These are phyloP conservation scores for Chloris gayana DNA, from an alignment of 176 grass and related monocot genomes.

Conservation along the genomic window DNA sequence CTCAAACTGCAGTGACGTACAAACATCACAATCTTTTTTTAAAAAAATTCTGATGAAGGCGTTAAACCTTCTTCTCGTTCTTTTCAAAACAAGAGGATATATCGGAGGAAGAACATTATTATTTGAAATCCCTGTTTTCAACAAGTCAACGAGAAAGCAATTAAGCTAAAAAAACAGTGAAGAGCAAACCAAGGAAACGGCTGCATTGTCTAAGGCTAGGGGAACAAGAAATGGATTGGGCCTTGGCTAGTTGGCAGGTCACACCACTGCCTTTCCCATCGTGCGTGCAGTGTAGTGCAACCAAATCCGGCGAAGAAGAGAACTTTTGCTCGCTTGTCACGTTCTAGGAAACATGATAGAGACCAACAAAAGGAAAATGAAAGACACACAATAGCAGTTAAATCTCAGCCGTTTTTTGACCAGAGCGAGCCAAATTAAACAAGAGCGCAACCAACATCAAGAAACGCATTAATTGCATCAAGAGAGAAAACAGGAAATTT, in stretches of 20 bases:
- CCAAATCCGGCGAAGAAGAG: constrained; percentile 35
- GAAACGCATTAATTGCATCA: not conserved
- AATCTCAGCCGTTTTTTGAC: not conserved
- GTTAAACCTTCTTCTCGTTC: not conserved
- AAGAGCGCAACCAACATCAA: not conserved
- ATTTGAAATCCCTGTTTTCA: constrained; percentile 10
- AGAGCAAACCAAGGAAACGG: constrained; percentile 2
- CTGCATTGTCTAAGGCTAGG: constrained; percentile 20
- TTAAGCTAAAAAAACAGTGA: not conserved
- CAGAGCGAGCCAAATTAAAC: constrained; percentile 1
- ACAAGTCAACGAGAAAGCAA: constrained; percentile 8
- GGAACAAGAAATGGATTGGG: constrained; percentile 31
- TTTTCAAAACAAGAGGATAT: not conserved
- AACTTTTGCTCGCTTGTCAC: constrained; percentile 37
- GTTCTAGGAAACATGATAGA: constrained; percentile 34
- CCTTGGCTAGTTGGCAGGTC: constrained; percentile 33
- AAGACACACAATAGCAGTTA: not conserved
- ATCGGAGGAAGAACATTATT: not conserved
- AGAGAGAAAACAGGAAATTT: not conserved
- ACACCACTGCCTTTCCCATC: constrained; percentile 40
- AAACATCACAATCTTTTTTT: not conserved
- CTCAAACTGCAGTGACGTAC: constrained; percentile 6
- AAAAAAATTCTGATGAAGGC: not conserved
- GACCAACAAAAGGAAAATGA: not conserved
- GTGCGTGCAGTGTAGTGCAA: constrained; percentile 8